These are phyloP conservation scores for Nakazawaea anatomiae DNA, from an alignment of 805 yeast species.

Conservation along the genomic window DNA sequence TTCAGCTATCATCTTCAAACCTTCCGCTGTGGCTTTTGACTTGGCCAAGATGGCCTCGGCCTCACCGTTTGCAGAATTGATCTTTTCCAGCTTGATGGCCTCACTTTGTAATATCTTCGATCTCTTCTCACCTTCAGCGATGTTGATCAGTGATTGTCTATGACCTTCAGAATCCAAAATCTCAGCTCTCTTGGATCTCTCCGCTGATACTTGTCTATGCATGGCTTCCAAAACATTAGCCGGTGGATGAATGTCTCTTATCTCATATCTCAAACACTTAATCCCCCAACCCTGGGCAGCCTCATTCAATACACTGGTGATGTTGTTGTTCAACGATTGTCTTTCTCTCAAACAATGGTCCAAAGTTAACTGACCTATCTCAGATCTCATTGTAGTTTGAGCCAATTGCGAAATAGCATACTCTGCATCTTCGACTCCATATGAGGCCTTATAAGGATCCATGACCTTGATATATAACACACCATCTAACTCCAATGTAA, in stretches of 20 bases:
- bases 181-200: conserved; percentile 81
- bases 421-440: conserved; percentile 84
- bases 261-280: conserved; percentile 76
- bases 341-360: conserved; percentile 77
- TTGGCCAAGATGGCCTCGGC: conserved; percentile 60
- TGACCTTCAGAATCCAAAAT: conserved; percentile 83
- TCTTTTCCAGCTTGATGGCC: conserved; percentile 54
- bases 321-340: conserved; percentile 64
- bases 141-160: conserved; percentile 72
- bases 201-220: conserved; percentile 89
- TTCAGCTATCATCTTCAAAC: conserved; percentile 55
- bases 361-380: conserved; percentile 75
- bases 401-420: conserved; percentile 83
- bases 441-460: conserved; percentile 81
- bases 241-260: conserved; percentile 86
- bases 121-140: conserved; percentile 77
- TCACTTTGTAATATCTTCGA: conserved; percentile 72
- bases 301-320: conserved; percentile 74
- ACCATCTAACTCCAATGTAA: conserved; percentile 80
- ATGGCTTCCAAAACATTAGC: conserved; percentile 79
- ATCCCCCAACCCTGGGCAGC: conserved; percentile 88
- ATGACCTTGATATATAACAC: conserved; percentile 70
- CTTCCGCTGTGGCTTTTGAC: conserved; percentile 70
- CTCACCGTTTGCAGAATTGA: conserved; percentile 70
- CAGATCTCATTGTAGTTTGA: conserved; percentile 87